phyloP scores from a whole-genome alignment of 192 early-diverging fungal genomes.

The Umbelopsis isabellina region DNA sequence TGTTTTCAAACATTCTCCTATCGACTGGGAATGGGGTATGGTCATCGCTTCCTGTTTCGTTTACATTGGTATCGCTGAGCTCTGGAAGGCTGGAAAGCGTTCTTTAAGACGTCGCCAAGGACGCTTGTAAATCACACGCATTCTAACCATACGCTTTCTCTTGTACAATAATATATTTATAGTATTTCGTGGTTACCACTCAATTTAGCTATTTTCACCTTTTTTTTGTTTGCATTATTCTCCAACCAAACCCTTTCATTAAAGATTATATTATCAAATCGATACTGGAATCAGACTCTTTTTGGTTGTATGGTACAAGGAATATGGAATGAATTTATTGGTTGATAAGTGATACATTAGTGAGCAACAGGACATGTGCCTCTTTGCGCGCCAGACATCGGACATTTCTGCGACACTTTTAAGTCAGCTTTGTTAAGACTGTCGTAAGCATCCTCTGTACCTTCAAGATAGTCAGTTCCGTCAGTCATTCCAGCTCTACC shows the following conservation, averaged over 20 bases:
- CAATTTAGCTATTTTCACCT: too few relatives aligned
- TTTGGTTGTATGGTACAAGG: too few relatives aligned
- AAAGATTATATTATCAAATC: too few relatives aligned
- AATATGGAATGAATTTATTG: background rate
- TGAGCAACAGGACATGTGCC: background rate
- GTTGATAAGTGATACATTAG: background rate
- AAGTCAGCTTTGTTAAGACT: background rate
- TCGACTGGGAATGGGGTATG: conserved; percentile 78
- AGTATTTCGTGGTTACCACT: too few relatives aligned
- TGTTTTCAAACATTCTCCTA: conserved; percentile 65
- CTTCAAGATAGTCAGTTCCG: conserved; percentile 1
- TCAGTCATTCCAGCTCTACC: background rate
- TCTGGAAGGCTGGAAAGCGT: conserved; percentile 55
- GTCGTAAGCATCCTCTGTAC: background rate
- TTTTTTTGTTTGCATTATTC: too few relatives aligned
- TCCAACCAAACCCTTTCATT: too few relatives aligned
- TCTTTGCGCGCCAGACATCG: background rate
- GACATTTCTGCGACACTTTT: background rate
- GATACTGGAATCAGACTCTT: too few relatives aligned
- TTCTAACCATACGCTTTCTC: background rate
- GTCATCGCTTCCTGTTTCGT: conserved; percentile 58
- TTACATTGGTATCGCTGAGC: conserved; percentile 66
- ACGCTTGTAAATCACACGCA: background rate
- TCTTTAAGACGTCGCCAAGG: background rate
- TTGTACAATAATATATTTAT: background rate